These are phyloP conservation scores for Penicillium sp. DNA, from an alignment of 2,329 filamentous ascomycete genomes.

Conservation along the genomic window DNA sequence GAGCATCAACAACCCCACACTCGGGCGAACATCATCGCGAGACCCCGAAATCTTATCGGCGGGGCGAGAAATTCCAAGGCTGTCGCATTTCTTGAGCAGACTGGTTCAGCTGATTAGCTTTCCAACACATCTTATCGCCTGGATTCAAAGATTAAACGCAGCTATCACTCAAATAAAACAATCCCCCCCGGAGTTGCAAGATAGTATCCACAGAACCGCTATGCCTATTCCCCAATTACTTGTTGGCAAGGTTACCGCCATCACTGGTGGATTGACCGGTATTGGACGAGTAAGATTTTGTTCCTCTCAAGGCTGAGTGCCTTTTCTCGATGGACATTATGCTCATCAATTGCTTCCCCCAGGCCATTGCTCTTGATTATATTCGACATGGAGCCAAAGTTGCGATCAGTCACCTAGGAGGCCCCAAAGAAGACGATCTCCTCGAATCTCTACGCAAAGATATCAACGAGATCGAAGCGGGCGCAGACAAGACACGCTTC, in stretches of 20 bases:
- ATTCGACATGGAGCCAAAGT: constrained; percentile 77
- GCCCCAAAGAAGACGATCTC: constrained; percentile 33
- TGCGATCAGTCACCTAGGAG: constrained; percentile 76
- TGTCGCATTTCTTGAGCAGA: background rate
- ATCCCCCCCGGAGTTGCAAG: background rate
- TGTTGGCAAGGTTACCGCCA: constrained; percentile 75
- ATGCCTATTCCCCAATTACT: constrained; percentile 59
- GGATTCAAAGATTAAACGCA: background rate
- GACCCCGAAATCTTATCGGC: constrained; percentile 31
- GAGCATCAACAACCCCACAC: constrained; percentile 23
- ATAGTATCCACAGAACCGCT: background rate
- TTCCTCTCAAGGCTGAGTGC: too few relatives aligned
- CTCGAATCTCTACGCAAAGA: constrained; percentile 37
- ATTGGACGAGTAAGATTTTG: constrained; percentile 77
- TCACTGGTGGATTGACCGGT: constrained; percentile 84
- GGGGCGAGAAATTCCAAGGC: constrained; percentile 12
- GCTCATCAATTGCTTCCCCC: background rate
- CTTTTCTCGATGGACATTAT: background rate
- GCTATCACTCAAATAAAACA: background rate
- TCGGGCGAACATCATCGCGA: constrained; percentile 40
- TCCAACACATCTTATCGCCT: background rate
- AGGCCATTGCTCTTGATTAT: constrained; percentile 79
- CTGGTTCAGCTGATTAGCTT: background rate
- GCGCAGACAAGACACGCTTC: constrained; percentile 48
- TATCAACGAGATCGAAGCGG: constrained; percentile 29